Percentiles rank a stretch among this genome's conserved stretches.
These are phyloP conservation scores for Heliophila coronopifolia DNA, from an alignment of 441 rosid genomes.

Conservation along the genomic window DNA sequence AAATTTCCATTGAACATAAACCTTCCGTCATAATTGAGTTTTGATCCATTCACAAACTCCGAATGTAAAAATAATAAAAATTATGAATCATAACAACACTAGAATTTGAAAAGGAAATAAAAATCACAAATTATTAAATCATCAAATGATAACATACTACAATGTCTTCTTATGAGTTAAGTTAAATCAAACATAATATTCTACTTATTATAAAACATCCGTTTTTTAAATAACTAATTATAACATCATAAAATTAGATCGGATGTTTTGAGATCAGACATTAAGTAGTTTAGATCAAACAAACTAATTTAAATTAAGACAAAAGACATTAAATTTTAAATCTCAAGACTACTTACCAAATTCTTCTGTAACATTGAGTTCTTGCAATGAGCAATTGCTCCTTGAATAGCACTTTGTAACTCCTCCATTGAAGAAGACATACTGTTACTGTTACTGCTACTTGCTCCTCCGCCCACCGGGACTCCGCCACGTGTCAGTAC, in stretches of 20 bases:
- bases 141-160: conserved; percentile 16
- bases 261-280: no score
- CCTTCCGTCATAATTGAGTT: no score
- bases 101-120: conserved; percentile 5
- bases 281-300: conserved; percentile 15
- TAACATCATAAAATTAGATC: no score
- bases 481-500: conserved; percentile 43
- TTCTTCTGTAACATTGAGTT: conserved; percentile 63
- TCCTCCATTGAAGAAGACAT: conserved; percentile 81
- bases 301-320: conserved; percentile 1
- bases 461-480: no score
- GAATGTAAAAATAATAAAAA: no score
- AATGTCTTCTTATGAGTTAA: conserved; percentile 19
- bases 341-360: conserved; percentile 47
- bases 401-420: conserved; percentile 82
- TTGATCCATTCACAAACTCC: no score
- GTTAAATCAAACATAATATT: conserved; percentile 18
- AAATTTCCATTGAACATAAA: no score
- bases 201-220: no score
- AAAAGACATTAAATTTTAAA: conserved; percentile 25
- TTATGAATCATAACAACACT: no score
- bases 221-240: no score
- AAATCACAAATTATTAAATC: conserved; percentile 7
- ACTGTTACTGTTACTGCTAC: no score
- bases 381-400: conserved; percentile 93